Evolutionary conservation across 2,329 filamentous ascomycete genomes (phyloP).

Genomic region (Aspergillus tamarii): DNA sequence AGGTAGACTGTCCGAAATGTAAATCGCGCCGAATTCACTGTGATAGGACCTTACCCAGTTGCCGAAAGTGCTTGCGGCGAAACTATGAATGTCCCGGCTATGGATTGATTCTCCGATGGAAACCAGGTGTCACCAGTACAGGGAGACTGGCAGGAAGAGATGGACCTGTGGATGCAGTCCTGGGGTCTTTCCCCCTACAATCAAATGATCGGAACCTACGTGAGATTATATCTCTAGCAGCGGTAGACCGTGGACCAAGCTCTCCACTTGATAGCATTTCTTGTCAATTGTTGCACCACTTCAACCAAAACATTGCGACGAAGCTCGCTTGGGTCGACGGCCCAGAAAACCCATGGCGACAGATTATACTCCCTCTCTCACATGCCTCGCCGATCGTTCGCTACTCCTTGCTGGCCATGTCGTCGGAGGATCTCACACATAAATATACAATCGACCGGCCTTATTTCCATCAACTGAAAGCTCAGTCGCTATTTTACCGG

Average conservation of each 20-base stretch:
- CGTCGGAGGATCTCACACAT: constrained; percentile 26
- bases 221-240: neutral
- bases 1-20: constrained; percentile 27
- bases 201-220: neutral
- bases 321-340: constrained; percentile 33
- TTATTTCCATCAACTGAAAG: constrained; percentile 11
- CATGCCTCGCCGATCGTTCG: constrained; percentile 26
- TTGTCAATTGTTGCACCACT: constrained; percentile 28
- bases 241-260: neutral
- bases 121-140: constrained; percentile 29
- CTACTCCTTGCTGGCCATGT: constrained; percentile 28
- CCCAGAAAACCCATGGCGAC: constrained; percentile 29
- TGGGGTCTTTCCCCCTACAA: no score
- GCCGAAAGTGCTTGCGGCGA: constrained; percentile 30
- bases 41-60: constrained; percentile 27
- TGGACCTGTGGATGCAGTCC: constrained; percentile 22
- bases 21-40: constrained; percentile 29
- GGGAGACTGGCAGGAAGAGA: constrained; percentile 28
- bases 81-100: constrained; percentile 30
- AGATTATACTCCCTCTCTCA: constrained; percentile 29
- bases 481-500: constrained; percentile 13
- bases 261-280: neutral
- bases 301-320: constrained; percentile 23
- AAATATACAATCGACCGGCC: constrained; percentile 16
- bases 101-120: constrained; percentile 28